Base-by-base conservation (phyloP, 208 protist genomes). In the Crithidia sp. region DNA sequence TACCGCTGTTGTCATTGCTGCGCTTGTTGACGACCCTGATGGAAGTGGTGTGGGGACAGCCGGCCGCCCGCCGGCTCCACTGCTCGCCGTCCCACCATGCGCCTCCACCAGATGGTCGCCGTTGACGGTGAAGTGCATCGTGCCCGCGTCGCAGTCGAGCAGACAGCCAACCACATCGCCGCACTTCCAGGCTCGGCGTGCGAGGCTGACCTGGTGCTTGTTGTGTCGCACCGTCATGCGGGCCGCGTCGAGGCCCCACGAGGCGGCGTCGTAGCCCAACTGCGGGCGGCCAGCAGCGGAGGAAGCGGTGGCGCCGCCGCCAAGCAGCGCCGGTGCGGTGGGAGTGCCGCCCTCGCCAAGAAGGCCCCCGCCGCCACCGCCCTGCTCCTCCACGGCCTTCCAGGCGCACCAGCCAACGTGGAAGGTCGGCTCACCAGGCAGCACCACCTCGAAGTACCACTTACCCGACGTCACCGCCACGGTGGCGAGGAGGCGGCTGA, bases 401-500 rank as follows among this genome's bases (percentile, higher is more conserved):
- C 67, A 65, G 14, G 74, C 74, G 37, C 69, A 74, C 89, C 89
- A 95, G 17, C 89, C 92, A 17, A 93, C 69, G 59, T 80, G 85
- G 19, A 93, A 73, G 28, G 41, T 67, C 12, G 79, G 61, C 49
- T 79, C 79, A 2, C 67, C 75, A 9, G 76, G 80, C 47, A 95
- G 43, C 3, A 83, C 67, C 36, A 95, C 84, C 72, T 97, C 94
- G 68, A 91, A 97, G 83, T 97, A 97, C 94, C 94, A 97, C 45
- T 79, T 67, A 5, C 94, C 94, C 4, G 61, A 52, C 12, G 71
- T 77, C n/a, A 96, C 89, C 39, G 71, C 78, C n/a, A 95, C 94
- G 43, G 67, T 93, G 58, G 83, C 91, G 36, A 83, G 68, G 14
- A 93, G 74, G 63, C 94, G 71, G 49, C 86, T 89, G 3, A 85